Evolutionary conservation across 2,329 filamentous ascomycete genomes (phyloP), one percentile per base, ranked within the genome.

Genomic region (Penicillium sp.): DNA sequence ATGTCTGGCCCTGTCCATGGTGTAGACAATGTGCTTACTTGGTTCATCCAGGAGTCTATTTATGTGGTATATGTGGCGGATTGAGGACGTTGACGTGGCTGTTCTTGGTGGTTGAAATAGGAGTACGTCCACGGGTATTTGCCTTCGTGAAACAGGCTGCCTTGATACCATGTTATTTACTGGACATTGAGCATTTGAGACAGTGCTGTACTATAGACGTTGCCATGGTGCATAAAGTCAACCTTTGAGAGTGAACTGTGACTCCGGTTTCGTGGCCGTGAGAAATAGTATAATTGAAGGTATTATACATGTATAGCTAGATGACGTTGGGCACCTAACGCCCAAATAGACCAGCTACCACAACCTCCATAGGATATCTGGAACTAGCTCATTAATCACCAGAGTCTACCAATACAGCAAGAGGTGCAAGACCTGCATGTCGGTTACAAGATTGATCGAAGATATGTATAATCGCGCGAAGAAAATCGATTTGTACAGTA

Each of bases 61-160:
- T 68, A 97, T 97, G 92, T 97, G 92, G 92, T 96, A 96, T 71
- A 96, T 96, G 89, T 97, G 93, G 92, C 81, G 88, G 56, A 86
- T 93, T 11, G 88, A 88, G 69, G 85, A 91, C 69, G 90, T 91
- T 4, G 88, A 95, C 72, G 76, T 92, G 22, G 75, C 76, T 26
- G 80, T 81, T 41, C 67, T 85, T 61, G 66, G 62, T 53, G 53
- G 59, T 31, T 68, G 44, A 63, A 35, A 8, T 52, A 22, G 25
- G 33, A 37, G 22, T 14, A 12, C 16, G 14, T 26, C 26, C 26
- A 8, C 4, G 22, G 22, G 22, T 11, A 11, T 30, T 30, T 11
- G 9, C 36, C 35, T 6, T 5, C 11, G 19, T 35, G 8, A 48
- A 28, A n/a, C 10, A 14, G 30, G 40, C 22, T 14, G 26, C 2